Conservation (phyloP, 148 eudicot species). For the Arbutus unedo region DNA sequence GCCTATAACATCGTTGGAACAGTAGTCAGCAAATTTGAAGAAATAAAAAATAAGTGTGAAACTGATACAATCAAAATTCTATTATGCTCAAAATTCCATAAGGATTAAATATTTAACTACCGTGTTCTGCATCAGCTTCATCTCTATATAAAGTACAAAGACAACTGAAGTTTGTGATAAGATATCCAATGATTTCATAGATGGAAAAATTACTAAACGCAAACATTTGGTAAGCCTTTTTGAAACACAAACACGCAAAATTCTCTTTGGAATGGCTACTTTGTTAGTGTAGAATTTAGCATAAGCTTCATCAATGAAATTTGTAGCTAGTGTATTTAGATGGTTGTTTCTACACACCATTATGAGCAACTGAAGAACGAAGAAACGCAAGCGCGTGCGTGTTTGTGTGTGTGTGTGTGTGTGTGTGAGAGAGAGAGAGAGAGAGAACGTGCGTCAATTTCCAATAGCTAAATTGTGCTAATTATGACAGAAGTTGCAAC, state of each 20-base stretch:
- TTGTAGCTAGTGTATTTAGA: neutral
- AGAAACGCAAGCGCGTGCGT: neutral
- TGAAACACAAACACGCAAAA: neutral
- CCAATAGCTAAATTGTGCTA: neutral
- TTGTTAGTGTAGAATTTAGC: neutral
- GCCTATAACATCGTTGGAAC: constrained; percentile 35
- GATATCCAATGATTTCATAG: neutral
- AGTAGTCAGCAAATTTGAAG: constrained; percentile 7
- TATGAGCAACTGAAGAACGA: neutral
- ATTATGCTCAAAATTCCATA: neutral
- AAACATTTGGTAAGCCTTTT: neutral
- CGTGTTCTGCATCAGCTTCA: neutral
- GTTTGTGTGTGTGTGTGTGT: too few species aligned
- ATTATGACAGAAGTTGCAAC: neutral
- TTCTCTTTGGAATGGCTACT: neutral
- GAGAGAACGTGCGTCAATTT: neutral
- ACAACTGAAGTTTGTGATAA: neutral
- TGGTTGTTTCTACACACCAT: neutral
- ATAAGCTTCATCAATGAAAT: neutral
- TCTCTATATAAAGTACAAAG: neutral
- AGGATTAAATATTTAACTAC: neutral
- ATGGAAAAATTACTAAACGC: neutral
- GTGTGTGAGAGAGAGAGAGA: neutral
- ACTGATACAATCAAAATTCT: neutral
- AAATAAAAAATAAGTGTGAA: neutral